These are phyloP conservation scores for Saturnispora ahearnii DNA, from an alignment of 805 yeast genomes.

Conservation along the genomic window DNA sequence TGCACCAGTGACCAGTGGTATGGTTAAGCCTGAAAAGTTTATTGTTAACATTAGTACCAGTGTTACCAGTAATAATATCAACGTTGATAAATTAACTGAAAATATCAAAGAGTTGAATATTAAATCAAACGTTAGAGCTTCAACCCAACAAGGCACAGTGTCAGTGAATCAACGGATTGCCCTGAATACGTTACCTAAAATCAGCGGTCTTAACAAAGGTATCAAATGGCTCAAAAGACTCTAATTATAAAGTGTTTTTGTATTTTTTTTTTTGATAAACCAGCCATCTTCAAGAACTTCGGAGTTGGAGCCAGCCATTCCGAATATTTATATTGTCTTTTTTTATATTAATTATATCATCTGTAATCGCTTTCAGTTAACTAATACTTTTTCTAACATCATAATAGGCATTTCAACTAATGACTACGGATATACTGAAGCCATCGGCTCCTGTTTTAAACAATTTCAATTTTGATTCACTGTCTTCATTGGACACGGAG, in stretches of 20 bases:
- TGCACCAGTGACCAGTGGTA: neutral
- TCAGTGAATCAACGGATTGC: neutral
- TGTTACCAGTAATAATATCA: neutral
- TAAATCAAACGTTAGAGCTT: neutral
- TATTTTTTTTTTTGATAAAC: neutral
- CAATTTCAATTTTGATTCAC: slow-evolving; percentile 6
- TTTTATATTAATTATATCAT: too few relatives aligned
- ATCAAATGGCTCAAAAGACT: neutral
- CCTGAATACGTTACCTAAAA: neutral
- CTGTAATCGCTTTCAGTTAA: too few relatives aligned
- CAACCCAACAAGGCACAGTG: neutral
- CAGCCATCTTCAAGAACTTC: slow-evolving; percentile 6
- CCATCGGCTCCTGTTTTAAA: slow-evolving; percentile 1
- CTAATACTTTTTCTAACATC: too few relatives aligned
- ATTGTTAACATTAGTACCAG: neutral
- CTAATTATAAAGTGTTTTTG: neutral
- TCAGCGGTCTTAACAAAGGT: neutral
- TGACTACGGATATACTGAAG: slow-evolving; percentile 3
- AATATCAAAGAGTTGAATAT: neutral
- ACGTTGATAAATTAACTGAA: neutral
- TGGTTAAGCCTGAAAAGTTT: neutral
- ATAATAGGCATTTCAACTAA: neutral
- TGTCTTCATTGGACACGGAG: neutral
- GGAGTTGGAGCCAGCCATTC: slow-evolving; percentile 8
- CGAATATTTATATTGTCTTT: neutral